Conservation (phyloP, 2,329 filamentous ascomycete genomes). For the Penicillium sp. region DNA sequence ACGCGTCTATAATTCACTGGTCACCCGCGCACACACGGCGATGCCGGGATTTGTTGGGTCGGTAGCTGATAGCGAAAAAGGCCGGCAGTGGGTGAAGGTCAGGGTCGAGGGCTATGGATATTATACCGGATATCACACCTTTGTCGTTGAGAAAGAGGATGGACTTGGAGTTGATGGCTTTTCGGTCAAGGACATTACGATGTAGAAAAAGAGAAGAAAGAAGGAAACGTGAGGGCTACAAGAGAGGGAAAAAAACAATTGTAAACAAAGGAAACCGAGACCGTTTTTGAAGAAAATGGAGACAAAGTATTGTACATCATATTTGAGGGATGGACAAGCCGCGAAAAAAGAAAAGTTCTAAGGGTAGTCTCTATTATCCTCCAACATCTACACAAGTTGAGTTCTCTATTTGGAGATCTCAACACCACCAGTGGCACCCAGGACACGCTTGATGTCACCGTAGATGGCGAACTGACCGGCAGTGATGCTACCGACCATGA, state of each 20-base stretch:
- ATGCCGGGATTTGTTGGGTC: slow-evolving; percentile 20
- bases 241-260: background rate
- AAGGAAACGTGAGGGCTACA: background rate
- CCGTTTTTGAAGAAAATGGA: slow-evolving; percentile 28
- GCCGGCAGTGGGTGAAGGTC: slow-evolving; percentile 5
- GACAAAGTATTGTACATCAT: slow-evolving; percentile 34
- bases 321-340: slow-evolving; percentile 29
- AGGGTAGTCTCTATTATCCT: slow-evolving; percentile 32
- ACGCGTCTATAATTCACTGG: slow-evolving; percentile 43
- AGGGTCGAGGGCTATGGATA: slow-evolving; percentile 17
- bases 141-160: slow-evolving; percentile 18
- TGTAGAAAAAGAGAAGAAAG: background rate
- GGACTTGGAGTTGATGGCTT: slow-evolving; percentile 17
- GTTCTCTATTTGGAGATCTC: slow-evolving; percentile 62
- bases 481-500: slow-evolving; percentile 69
- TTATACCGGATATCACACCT: slow-evolving; percentile 20
- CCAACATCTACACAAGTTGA: slow-evolving; percentile 20
- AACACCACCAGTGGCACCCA: slow-evolving; percentile 75
- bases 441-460: slow-evolving; percentile 70
- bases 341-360: slow-evolving; percentile 27
- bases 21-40: slow-evolving; percentile 21
- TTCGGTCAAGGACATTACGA: slow-evolving; percentile 11
- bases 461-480: slow-evolving; percentile 90
- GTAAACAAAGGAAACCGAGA: slow-evolving; percentile 25
- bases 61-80: slow-evolving; percentile 5